phyloP scores from a whole-genome alignment of 139 green algal genomes.

The Chlorella sorokiniana region DNA sequence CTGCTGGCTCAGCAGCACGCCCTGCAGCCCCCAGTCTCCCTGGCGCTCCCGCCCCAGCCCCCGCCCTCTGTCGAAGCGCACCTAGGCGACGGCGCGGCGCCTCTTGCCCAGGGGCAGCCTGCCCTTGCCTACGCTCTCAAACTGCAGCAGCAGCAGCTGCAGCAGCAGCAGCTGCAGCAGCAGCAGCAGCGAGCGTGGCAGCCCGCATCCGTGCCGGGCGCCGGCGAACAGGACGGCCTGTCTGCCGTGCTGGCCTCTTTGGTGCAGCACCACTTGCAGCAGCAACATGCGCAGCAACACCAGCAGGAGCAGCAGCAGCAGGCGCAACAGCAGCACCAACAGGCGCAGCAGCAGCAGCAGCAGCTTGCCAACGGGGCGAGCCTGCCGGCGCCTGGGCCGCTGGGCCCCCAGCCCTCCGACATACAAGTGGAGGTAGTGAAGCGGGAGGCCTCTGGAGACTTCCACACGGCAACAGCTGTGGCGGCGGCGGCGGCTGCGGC shows the following conservation, averaged over 20 bases:
- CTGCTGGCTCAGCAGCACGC: conserved; percentile 23
- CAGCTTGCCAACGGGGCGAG: too few species aligned
- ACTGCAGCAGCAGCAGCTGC: neutral
- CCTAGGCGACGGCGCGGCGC: too few species aligned
- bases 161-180: neutral
- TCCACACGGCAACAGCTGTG: too few species aligned
- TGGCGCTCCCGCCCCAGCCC: neutral
- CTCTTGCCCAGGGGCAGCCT: neutral
- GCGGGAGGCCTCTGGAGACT: too few species aligned
- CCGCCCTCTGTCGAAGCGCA: too few species aligned
- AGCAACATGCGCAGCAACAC: neutral
- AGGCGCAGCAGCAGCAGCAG: neutral
- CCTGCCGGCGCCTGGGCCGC: too few species aligned
- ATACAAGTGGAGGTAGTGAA: too few species aligned
- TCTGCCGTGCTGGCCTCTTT: neutral
- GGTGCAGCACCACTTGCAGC: neutral
- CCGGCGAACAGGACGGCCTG: neutral
- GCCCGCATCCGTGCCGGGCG: too few species aligned
- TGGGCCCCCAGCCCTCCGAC: too few species aligned
- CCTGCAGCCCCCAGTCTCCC: neutral
- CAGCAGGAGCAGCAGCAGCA: neutral
- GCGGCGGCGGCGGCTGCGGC: too few species aligned
- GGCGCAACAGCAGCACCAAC: neutral
- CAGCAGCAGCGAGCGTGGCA: neutral
- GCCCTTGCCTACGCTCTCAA: too few species aligned